phyloP scores from a whole-genome alignment of 2,329 filamentous ascomycete species.

The Pseudogymnoascus sp. region DNA sequence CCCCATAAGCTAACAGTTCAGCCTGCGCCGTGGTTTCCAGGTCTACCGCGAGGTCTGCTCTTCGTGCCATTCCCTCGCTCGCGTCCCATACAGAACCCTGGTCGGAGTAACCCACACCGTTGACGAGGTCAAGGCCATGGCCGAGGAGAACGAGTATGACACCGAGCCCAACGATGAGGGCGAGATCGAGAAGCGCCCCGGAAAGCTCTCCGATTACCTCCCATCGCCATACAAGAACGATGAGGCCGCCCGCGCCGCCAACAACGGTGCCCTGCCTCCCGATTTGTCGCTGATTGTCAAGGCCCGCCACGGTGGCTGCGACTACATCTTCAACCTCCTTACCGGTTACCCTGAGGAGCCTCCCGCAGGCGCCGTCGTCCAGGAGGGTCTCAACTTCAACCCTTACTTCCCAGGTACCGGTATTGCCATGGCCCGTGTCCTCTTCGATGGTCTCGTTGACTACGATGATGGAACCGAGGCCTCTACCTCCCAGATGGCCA shows the following conservation, averaged over 20 bases:
- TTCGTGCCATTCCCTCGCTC: conserved; percentile 91
- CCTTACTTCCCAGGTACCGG: conserved; percentile 99
- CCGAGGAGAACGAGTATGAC: conserved; percentile 98
- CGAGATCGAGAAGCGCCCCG: conserved; percentile 95
- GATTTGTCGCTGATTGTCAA: conserved; percentile 98
- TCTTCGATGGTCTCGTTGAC: conserved; percentile 95
- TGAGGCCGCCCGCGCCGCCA: conserved; percentile 93
- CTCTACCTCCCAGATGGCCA: conserved; percentile 97
- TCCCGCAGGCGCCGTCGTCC: conserved; percentile 79
- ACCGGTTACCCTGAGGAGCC: conserved; percentile 97
- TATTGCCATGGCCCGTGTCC: conserved; percentile 97
- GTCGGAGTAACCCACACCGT: conserved; percentile 91
- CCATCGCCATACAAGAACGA: conserved; percentile 97
- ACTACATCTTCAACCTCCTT: conserved; percentile 96
- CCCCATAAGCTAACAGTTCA: conserved; percentile 34
- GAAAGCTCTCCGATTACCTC: conserved; percentile 97
- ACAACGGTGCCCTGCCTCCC: conserved; percentile 94
- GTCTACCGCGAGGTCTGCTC: conserved; percentile 98
- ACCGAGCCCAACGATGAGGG: conserved; percentile 96
- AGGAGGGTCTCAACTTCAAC: conserved; percentile 97
- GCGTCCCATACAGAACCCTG: conserved; percentile 86
- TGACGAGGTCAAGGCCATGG: conserved; percentile 94
- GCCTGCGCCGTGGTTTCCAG: conserved; percentile 97
- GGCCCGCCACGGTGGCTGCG: conserved; percentile 91
- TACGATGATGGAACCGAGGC: conserved; percentile 96